These are phyloP conservation scores for Scenedesmus sp. DNA, from an alignment of 163 green algal genomes.

Conservation along the genomic window DNA sequence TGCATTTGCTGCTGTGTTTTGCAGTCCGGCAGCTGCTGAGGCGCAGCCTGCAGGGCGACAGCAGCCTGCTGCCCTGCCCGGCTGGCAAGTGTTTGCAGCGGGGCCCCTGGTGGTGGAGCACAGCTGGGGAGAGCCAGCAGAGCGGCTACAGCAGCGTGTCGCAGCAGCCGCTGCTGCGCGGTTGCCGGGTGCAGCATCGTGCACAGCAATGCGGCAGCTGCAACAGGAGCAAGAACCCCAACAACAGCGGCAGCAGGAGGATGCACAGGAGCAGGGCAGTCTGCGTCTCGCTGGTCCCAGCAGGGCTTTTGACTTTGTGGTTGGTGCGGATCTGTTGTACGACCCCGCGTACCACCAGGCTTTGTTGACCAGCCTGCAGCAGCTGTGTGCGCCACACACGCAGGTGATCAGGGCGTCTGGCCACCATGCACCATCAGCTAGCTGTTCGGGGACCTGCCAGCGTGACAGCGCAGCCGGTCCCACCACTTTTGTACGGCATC, in stretches of 20 bases:
- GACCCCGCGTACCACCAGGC: constrained; percentile 11
- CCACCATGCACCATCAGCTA: neutral
- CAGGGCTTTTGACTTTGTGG: constrained; percentile 20
- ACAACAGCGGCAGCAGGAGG: neutral
- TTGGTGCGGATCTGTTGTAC: constrained; percentile 52
- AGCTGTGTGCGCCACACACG: constrained; percentile 33
- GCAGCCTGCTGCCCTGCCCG: neutral
- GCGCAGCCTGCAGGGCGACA: neutral
- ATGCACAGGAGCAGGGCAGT: neutral
- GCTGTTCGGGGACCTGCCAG: neutral
- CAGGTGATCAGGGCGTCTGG: neutral
- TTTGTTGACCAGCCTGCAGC: constrained; percentile 30
- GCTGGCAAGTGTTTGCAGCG: neutral
- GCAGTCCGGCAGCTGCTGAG: neutral
- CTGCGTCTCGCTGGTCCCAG: neutral
- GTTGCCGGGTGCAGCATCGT: neutral
- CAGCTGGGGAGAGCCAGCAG: constrained; percentile 29
- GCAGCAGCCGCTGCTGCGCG: constrained; percentile 1
- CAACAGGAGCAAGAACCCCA: neutral
- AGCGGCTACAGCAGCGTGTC: constrained; percentile 4
- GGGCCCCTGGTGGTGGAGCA: constrained; percentile 22
- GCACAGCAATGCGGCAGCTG: neutral
- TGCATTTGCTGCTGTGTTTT: constrained; percentile 18
- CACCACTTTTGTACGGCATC: too few species aligned
- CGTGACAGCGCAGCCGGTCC: neutral